phyloP scores from a whole-genome alignment of 2,329 filamentous ascomycete genomes.

The Chaetoscypha palmicola region DNA sequence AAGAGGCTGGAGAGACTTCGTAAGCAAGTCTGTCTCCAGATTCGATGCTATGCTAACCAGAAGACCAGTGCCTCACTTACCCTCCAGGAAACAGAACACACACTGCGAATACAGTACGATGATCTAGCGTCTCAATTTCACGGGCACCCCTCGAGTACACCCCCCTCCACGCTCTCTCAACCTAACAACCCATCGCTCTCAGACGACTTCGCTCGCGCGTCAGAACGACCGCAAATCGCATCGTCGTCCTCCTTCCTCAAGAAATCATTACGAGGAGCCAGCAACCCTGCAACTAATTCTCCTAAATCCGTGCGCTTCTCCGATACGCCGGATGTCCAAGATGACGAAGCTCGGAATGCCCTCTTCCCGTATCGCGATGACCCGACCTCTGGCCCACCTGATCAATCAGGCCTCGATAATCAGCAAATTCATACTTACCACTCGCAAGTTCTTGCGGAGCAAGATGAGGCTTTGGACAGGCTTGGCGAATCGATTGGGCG shows the following conservation, averaged over 20 bases:
- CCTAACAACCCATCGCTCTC: slow-evolving; percentile 59
- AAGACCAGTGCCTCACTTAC: slow-evolving; percentile 34
- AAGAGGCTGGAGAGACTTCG: slow-evolving; percentile 57
- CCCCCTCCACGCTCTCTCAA: slow-evolving; percentile 46
- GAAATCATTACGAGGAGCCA: slow-evolving; percentile 30
- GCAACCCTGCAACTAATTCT: slow-evolving; percentile 29
- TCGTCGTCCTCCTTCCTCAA: slow-evolving; percentile 37
- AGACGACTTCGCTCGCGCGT: slow-evolving; percentile 58
- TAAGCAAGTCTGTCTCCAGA: slow-evolving; percentile 33
- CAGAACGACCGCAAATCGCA: slow-evolving; percentile 30
- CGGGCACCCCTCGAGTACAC: slow-evolving; percentile 47
- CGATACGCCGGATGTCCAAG: slow-evolving; percentile 46
- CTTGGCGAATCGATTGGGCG: slow-evolving; percentile 81
- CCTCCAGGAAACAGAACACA: slow-evolving; percentile 58
- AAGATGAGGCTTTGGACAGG: slow-evolving; percentile 87
- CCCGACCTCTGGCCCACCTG: slow-evolving; percentile 36
- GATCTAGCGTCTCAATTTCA: slow-evolving; percentile 78
- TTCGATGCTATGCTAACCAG: background rate
- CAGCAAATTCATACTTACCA: slow-evolving; percentile 84
- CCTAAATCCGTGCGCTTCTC: slow-evolving; percentile 82
- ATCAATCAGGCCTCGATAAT: slow-evolving; percentile 56
- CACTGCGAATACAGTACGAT: slow-evolving; percentile 65
- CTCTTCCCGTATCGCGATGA: slow-evolving; percentile 69
- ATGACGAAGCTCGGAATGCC: slow-evolving; percentile 44
- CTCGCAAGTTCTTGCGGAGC: slow-evolving; percentile 69